These are phyloP conservation scores for Aquilaria agallochum DNA, from an alignment of 441 rosid genomes.

Conservation along the genomic window DNA sequence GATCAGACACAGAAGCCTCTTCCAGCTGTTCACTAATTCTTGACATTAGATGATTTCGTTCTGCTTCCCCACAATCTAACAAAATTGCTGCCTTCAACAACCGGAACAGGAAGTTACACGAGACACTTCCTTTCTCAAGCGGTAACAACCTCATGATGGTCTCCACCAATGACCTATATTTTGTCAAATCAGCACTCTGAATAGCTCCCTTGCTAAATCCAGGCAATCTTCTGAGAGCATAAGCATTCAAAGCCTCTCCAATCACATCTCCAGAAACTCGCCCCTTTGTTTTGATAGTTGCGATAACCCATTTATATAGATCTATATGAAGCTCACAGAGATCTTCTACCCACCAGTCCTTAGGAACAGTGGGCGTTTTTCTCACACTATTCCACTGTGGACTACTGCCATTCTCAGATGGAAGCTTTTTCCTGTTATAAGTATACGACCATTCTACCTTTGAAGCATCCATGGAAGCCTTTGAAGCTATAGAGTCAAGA, in stretches of 20 bases:
- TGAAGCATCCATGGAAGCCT: slow-evolving; percentile 67
- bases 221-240: slow-evolving; percentile 68
- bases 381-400: slow-evolving; percentile 52
- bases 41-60: slow-evolving; percentile 52
- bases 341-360: slow-evolving; percentile 99
- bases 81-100: slow-evolving; percentile 57
- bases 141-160: slow-evolving; percentile 70
- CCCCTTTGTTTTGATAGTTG: slow-evolving; percentile 61
- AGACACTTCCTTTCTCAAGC: slow-evolving; percentile 51
- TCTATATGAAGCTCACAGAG: slow-evolving; percentile 80
- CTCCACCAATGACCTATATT: slow-evolving; percentile 58
- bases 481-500: slow-evolving; percentile 73
- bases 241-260: slow-evolving; percentile 78
- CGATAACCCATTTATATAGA: slow-evolving; percentile 56
- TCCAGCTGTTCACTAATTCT: slow-evolving; percentile 59
- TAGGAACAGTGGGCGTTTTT: slow-evolving; percentile 64
- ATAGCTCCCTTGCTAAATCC: slow-evolving; percentile 60
- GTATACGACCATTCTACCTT: slow-evolving; percentile 81
- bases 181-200: slow-evolving; percentile 49
- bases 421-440: slow-evolving; percentile 64
- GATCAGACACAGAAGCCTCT: slow-evolving; percentile 60
- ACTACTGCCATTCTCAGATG: slow-evolving; percentile 52
- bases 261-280: slow-evolving; percentile 49
- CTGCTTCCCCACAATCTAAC: slow-evolving; percentile 59
- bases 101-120: slow-evolving; percentile 72